Evolutionary conservation across 176 grass and related monocot genomes (phyloP).

Genomic region (Aegilops sharonensis): DNA sequence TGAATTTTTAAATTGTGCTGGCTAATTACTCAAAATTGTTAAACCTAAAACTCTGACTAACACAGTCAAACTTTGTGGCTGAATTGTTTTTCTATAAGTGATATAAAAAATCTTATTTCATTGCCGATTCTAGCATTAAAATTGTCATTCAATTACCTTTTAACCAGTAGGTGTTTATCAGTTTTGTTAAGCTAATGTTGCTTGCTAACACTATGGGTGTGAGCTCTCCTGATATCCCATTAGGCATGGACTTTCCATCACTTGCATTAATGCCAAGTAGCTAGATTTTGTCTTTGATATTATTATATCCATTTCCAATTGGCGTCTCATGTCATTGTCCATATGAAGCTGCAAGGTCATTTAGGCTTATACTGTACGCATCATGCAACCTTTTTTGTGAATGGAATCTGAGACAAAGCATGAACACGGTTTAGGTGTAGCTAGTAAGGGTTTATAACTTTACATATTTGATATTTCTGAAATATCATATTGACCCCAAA

Average conservation of each 20-base stretch:
- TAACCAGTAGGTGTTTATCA: not conserved
- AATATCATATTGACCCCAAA: not conserved
- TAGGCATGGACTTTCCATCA: not conserved
- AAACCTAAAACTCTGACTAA: not conserved
- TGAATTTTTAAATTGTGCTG: not conserved
- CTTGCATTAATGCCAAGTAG: not conserved
- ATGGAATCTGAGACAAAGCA: not conserved
- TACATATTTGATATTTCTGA: slow-evolving; percentile 5
- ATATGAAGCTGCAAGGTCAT: slow-evolving; percentile 4
- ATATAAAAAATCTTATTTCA: not conserved
- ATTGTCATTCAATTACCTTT: slow-evolving; percentile 1
- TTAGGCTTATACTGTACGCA: not conserved
- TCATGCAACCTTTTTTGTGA: not conserved
- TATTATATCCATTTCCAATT: slow-evolving; percentile 2
- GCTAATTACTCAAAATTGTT: not conserved
- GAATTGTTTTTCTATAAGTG: not conserved
- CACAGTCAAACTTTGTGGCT: not conserved
- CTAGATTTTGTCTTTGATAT: not conserved
- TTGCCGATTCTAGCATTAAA: slow-evolving; percentile 8
- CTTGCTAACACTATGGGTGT: not conserved
- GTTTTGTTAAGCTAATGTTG: slow-evolving; percentile 7
- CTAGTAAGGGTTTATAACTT: not conserved
- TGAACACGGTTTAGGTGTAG: not conserved
- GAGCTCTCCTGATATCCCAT: not conserved
- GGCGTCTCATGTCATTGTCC: not conserved